Conservation (phyloP, 2,329 filamentous ascomycete species). For the Phoma sp. region DNA sequence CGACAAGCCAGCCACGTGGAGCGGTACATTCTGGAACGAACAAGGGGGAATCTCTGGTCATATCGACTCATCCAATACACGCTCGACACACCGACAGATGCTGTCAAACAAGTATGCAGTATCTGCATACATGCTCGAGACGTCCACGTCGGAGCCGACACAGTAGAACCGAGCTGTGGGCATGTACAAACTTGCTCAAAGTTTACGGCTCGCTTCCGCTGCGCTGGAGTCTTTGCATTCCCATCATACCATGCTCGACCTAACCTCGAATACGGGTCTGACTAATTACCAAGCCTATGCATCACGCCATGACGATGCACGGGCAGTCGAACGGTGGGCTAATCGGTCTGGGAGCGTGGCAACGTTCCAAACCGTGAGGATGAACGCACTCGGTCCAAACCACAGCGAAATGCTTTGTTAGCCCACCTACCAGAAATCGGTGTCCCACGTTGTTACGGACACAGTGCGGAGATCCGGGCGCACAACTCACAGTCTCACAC, state of each 20-base stretch:
- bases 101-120: not conserved
- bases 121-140: not conserved
- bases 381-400: conserved; percentile 1
- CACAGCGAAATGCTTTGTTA: conserved; percentile 11
- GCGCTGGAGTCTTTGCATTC: not conserved
- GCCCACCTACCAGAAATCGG: conserved; percentile 12
- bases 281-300: too few species aligned
- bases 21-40: not conserved
- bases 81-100: not conserved
- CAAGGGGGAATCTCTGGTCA: not conserved
- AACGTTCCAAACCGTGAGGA: not conserved
- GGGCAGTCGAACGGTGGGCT: too few species aligned
- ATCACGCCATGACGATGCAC: too few species aligned
- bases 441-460: conserved; percentile 24
- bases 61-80: not conserved
- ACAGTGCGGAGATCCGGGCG: conserved; percentile 33
- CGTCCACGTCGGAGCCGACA: too few species aligned
- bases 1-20: not conserved
- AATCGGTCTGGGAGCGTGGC: not conserved
- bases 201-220: not conserved
- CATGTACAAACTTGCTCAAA: not conserved
- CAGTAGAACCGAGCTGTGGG: too few species aligned
- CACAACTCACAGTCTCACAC: conserved; percentile 2
- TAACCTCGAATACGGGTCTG: too few species aligned
- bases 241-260: too few species aligned